These are phyloP conservation scores for Pleurotus tuber-regium DNA, from an alignment of 768 basidiomycete genomes.

Conservation along the genomic window DNA sequence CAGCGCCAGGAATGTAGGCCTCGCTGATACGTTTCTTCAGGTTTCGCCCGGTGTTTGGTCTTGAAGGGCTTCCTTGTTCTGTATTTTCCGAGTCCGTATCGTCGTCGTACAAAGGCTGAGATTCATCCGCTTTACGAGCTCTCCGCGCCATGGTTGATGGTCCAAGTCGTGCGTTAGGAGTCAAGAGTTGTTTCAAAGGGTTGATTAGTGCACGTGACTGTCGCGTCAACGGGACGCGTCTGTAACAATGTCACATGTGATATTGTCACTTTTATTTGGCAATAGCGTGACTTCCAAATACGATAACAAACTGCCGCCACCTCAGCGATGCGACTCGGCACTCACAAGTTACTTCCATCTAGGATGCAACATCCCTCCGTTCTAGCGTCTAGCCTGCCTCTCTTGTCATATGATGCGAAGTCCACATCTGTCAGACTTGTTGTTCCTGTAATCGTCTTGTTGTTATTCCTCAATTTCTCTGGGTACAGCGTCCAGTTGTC, in stretches of 20 bases:
- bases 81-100: slow-evolving; percentile 35
- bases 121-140: slow-evolving; percentile 32
- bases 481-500: not conserved
- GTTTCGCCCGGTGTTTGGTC: slow-evolving; percentile 20
- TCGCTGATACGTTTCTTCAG: slow-evolving; percentile 66
- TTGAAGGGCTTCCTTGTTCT: slow-evolving; percentile 40
- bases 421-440: no score
- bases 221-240: not conserved
- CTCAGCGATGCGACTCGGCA: no score
- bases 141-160: slow-evolving; percentile 37
- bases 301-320: not conserved
- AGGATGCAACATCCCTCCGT: not conserved
- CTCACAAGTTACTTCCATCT: no score
- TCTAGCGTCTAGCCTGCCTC: not conserved
- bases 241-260: not conserved
- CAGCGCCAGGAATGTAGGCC: slow-evolving; percentile 41
- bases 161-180: not conserved
- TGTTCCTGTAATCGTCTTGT: not conserved
- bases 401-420: not conserved
- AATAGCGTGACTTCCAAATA: not conserved
- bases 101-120: slow-evolving; percentile 32
- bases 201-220: slow-evolving; percentile 7
- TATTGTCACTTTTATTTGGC: not conserved
- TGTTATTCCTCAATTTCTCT: not conserved
- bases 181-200: not conserved